phyloP scores from a whole-genome alignment of 2,329 filamentous ascomycete species.

The Fusarium sp. region DNA sequence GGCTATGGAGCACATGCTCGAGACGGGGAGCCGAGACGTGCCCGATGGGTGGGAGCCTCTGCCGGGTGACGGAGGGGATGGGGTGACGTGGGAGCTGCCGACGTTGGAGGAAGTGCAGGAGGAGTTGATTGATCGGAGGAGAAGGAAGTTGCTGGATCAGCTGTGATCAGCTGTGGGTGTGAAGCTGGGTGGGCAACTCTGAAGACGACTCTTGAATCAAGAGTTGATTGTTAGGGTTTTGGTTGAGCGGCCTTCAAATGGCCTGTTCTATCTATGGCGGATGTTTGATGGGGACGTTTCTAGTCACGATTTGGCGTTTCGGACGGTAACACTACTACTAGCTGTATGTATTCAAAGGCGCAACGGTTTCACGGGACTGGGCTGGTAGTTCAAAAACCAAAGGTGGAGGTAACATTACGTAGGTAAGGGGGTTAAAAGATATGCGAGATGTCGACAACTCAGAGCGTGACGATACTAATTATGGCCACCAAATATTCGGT shows the following conservation, averaged over 20 bases:
- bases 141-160: conserved; percentile 86
- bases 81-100: conserved; percentile 83
- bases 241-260: neutral
- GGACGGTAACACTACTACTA: conserved; percentile 10
- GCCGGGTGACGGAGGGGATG: conserved; percentile 88
- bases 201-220: neutral
- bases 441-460: conserved; percentile 1
- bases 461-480: neutral
- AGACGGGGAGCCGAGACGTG: conserved; percentile 65
- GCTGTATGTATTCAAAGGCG: conserved; percentile 27
- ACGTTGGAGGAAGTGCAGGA: conserved; percentile 93
- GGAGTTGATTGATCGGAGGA: conserved; percentile 88
- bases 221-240: neutral
- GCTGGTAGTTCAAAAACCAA: conserved; percentile 7
- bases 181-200: neutral
- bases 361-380: conserved; percentile 8
- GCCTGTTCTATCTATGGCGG: neutral
- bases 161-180: conserved; percentile 51
- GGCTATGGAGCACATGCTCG: conserved; percentile 76
- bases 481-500: neutral
- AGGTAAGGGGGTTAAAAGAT: neutral
- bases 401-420: neutral
- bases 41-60: conserved; percentile 84
- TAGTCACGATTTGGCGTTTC: conserved; percentile 26
- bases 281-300: conserved; percentile 1